Evolutionary conservation across 495 filamentous ascomycete genomes (phyloP).

Genomic region (Achaetomiella virescens): DNA sequence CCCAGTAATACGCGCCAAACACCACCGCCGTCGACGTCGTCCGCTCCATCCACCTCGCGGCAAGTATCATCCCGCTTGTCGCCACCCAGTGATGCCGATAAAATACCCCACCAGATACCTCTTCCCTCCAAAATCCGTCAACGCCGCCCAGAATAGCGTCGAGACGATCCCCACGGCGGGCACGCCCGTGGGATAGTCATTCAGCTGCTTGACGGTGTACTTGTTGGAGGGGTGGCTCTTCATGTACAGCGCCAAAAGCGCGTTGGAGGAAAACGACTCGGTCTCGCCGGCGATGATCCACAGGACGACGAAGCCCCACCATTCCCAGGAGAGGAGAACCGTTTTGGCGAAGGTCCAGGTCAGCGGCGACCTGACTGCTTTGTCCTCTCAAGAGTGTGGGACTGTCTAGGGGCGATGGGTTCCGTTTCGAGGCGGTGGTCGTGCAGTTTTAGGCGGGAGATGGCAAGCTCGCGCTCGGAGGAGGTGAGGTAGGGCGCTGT

Average conservation of each 20-base stretch:
- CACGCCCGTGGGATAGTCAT: conserved; percentile 48
- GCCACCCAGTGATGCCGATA: conserved; percentile 44
- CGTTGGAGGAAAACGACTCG: conserved; percentile 47
- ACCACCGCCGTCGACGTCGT: conserved; percentile 19
- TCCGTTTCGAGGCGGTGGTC: not conserved
- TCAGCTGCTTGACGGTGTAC: conserved; percentile 43
- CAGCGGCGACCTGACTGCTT: conserved; percentile 17
- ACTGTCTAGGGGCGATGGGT: conserved; percentile 16
- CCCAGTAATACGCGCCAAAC: conserved; percentile 51
- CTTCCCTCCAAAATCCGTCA: conserved; percentile 47
- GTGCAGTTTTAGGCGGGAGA: conserved; percentile 22
- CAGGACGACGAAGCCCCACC: conserved; percentile 47
- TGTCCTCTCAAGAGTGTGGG: conserved; percentile 11
- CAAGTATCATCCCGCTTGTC: conserved; percentile 45
- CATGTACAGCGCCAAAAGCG: conserved; percentile 41
- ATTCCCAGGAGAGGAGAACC: conserved; percentile 42
- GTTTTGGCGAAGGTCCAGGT: conserved; percentile 33
- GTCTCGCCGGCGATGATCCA: conserved; percentile 49
- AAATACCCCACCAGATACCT: conserved; percentile 51
- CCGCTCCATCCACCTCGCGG: conserved; percentile 13
- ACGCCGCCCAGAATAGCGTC: conserved; percentile 51
- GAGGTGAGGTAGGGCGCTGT: conserved; percentile 45
- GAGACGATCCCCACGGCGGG: conserved; percentile 47
- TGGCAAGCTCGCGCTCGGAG: conserved; percentile 41
- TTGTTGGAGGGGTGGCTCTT: conserved; percentile 26